Conservation (phyloP, 1,139 yeast genomes). For the Candida sojae region DNA sequence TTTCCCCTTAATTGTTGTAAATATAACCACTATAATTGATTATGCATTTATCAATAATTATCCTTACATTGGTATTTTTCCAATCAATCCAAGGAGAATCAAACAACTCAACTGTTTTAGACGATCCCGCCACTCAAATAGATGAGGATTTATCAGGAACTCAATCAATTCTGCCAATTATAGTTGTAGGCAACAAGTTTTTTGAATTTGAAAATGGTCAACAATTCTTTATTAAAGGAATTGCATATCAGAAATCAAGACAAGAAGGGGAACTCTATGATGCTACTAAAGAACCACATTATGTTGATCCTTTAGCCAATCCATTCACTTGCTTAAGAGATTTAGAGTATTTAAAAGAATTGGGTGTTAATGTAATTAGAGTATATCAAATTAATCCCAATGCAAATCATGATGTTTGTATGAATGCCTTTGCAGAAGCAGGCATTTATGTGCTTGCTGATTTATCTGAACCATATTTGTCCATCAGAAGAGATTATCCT, state of each 20-base stretch:
- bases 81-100: not conserved
- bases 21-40: not conserved
- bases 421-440: constrained; percentile 51
- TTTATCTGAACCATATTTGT: constrained; percentile 53
- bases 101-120: not conserved
- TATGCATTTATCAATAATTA: not conserved
- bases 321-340: constrained; percentile 51
- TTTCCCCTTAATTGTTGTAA: not conserved
- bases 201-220: constrained; percentile 38
- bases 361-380: constrained; percentile 55
- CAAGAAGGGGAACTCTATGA: constrained; percentile 29
- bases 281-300: constrained; percentile 28
- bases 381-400: constrained; percentile 57
- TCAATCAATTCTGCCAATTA: constrained; percentile 9
- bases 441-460: constrained; percentile 60
- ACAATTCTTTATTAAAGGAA: constrained; percentile 59
- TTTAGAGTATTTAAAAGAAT: constrained; percentile 43
- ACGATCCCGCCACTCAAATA: not conserved
- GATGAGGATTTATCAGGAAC: not conserved
- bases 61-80: not conserved
- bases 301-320: constrained; percentile 56
- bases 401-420: constrained; percentile 54
- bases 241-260: constrained; percentile 56
- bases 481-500: constrained; percentile 53
- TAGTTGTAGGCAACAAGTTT: constrained; percentile 48